phyloP scores from a whole-genome alignment of 306 rosid species.

The Sphenostylis stenocarpa region DNA sequence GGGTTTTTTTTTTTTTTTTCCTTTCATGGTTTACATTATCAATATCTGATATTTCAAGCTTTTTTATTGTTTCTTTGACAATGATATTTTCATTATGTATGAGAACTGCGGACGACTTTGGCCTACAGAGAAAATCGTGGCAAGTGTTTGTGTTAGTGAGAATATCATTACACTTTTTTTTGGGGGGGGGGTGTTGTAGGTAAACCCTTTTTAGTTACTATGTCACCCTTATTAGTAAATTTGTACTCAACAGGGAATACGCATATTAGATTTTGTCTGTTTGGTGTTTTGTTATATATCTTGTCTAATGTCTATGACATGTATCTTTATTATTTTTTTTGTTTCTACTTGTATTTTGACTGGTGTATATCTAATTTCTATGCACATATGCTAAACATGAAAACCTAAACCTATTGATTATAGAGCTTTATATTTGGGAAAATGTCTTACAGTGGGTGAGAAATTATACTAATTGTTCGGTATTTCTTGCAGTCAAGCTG shows the following conservation, averaged over 20 bases:
- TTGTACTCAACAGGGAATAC: not conserved
- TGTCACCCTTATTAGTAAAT: not conserved
- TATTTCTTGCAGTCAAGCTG: constrained; percentile 68
- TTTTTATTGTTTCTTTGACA: not conserved
- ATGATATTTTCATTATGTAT: not conserved
- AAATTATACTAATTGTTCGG: not conserved
- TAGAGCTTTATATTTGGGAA: constrained; percentile 7
- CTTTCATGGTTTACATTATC: too few species aligned
- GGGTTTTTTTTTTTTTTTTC: not conserved
- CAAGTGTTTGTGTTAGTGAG: not conserved
- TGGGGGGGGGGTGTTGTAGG: not conserved
- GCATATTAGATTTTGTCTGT: not conserved
- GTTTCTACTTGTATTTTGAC: not conserved
- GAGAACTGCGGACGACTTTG: not conserved
- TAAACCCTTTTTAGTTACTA: not conserved
- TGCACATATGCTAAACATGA: not conserved
- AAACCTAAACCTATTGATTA: not conserved
- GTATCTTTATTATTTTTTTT: not conserved
- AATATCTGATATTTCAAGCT: not conserved
- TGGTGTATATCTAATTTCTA: not conserved
- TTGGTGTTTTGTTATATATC: not conserved
- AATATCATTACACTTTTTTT: not conserved
- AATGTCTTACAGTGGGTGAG: not conserved
- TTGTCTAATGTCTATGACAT: not conserved
- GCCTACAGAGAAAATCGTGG: not conserved